Evolutionary conservation across 148 eudicot species (phyloP).

Genomic region (Heliosperma pusillum): DNA sequence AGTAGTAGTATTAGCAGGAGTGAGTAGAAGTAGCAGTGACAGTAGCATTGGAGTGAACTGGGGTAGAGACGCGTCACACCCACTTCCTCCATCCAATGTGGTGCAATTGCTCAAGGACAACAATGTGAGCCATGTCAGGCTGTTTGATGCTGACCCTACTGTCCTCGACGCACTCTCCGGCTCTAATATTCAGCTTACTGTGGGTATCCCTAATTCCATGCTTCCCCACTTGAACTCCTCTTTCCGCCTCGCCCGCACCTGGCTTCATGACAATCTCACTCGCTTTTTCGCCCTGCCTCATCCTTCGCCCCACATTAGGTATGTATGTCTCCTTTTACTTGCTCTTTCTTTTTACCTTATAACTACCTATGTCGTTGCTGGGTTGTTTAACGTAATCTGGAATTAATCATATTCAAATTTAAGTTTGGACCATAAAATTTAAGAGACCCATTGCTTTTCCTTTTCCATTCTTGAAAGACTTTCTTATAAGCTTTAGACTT

Average conservation of each 20-base stretch:
- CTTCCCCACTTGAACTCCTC: constrained; percentile 60
- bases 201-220: constrained; percentile 78
- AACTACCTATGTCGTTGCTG: no score
- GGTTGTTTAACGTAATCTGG: no score
- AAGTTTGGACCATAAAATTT: no score
- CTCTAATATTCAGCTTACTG: constrained; percentile 50
- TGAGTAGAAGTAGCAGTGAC: constrained; percentile 20
- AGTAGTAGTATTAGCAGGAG: constrained; percentile 26
- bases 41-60: constrained; percentile 50
- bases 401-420: no score
- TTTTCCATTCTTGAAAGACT: no score
- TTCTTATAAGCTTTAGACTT: no score
- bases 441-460: no score
- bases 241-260: constrained; percentile 53
- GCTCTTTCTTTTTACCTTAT: constrained; percentile 1
- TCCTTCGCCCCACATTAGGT: constrained; percentile 54
- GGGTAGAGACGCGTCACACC: constrained; percentile 81
- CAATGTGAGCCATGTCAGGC: constrained; percentile 54
- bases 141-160: constrained; percentile 53
- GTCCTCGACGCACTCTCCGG: constrained; percentile 62
- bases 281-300: constrained; percentile 46
- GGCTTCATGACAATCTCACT: constrained; percentile 85
- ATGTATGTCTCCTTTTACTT: constrained; percentile 12
- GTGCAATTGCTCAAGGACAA: constrained; percentile 67
- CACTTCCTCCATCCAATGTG: constrained; percentile 60